Evolutionary conservation across 208 protist species (phyloP), one percentile per base, ranked within the genome.

Genomic region (Trichomonas vaginalis): DNA sequence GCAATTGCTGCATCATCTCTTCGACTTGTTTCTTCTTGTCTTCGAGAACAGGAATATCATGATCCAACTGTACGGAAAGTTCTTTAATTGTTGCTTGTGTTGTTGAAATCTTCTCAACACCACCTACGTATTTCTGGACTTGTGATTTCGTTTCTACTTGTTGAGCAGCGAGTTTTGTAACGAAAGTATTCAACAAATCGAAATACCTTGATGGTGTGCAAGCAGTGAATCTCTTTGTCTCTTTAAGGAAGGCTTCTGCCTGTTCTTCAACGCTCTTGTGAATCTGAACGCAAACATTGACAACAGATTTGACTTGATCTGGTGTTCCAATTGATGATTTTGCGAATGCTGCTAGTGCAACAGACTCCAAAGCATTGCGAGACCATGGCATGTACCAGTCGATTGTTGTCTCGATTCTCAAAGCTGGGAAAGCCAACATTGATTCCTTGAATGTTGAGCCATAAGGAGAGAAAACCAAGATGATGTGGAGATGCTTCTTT

Each of bases 321-420:
- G 45, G 47, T 21, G 14, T 88, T 2, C 82, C 82, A 17, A 98
- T 51, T 90, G 98, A 97, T 0, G 97, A 96, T 90, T 99, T 98
- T 35, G 96, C 96, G 21, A 97, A 96, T 96, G 98, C 98, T 56
- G 98, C 97, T 35, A 97, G 97, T 9, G 97, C 97, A 40, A 98
- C 98, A 97, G 99, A 98, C 95, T 98, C 97, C 46, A 99, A 97
- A 86, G 99, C 99, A 95, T 99, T 98, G 56, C 97, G 97, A 45
- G 99, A 99, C 99, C 99, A 99, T 95, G 98, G 98, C 86, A 97
- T 96, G 97, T 99, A 99, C 98, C 98, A 99, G 97, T 99, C 98
- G 96, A 99, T 99, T 39, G 98, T 99, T 9, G 98, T 99, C 97
- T 98, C 99, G 95, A 98, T 99, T 49, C 99, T 98, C 0, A 99